Evolutionary conservation across 1,284 basidiomycete genomes (phyloP).

Genomic region (Grifola frondosa): DNA sequence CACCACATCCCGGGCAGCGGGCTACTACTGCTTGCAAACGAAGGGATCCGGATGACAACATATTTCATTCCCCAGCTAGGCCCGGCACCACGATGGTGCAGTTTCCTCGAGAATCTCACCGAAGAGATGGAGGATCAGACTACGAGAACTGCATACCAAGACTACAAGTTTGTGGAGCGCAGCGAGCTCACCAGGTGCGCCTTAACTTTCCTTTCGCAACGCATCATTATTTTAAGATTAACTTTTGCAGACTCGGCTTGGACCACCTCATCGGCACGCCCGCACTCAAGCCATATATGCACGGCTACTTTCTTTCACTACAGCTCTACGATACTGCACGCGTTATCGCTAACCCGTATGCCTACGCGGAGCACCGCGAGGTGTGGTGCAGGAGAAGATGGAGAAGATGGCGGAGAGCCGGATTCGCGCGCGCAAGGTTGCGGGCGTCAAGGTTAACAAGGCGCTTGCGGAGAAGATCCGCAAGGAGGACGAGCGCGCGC

Average conservation of each 20-base stretch:
- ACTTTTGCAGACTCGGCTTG: constrained; percentile 70
- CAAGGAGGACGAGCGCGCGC: constrained; percentile 70
- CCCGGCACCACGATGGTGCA: constrained; percentile 95
- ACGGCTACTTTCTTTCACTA: constrained; percentile 97
- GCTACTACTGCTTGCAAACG: constrained; percentile 86
- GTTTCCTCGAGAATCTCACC: constrained; percentile 97
- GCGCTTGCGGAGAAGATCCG: constrained; percentile 85
- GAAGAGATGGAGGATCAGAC: constrained; percentile 95
- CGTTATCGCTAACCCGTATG: constrained; percentile 94
- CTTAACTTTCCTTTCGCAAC: constrained; percentile 1
- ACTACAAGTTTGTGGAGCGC: constrained; percentile 97
- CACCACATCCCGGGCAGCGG: constrained; percentile 87
- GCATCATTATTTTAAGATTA: constrained; percentile 12
- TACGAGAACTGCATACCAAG: constrained; percentile 81
- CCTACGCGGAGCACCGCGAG: constrained; percentile 92
- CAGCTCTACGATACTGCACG: constrained; percentile 95
- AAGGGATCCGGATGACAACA: constrained; percentile 88
- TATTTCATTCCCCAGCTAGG: constrained; percentile 97
- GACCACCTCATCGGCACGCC: constrained; percentile 94
- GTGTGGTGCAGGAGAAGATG: constrained; percentile 84
- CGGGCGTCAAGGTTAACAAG: constrained; percentile 87
- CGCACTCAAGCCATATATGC: constrained; percentile 98
- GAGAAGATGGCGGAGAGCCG: constrained; percentile 92
- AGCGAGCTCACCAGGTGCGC: constrained; percentile 80
- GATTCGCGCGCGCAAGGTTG: constrained; percentile 78